Conservation (phyloP, 371 early-diverging fungal genomes). For the Mucor mucedo region DNA sequence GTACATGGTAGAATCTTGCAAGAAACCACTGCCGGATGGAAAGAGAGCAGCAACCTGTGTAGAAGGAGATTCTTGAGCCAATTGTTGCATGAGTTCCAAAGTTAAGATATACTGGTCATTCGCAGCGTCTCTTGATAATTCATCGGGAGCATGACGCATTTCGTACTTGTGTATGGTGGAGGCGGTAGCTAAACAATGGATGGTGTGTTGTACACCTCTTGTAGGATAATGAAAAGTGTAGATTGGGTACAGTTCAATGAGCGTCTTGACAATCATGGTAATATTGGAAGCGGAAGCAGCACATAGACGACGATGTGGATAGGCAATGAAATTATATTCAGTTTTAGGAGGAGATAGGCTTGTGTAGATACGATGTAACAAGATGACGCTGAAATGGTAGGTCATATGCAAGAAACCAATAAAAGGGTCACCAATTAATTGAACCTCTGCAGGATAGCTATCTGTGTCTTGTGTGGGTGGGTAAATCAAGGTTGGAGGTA, state of each 20-base stretch:
- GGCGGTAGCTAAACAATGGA: slow-evolving; percentile 47
- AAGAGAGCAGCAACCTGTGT: slow-evolving; percentile 11
- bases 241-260: slow-evolving; percentile 31
- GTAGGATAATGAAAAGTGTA: slow-evolving; percentile 39
- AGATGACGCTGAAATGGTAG: slow-evolving; percentile 79
- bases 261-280: slow-evolving; percentile 41
- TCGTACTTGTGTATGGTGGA: slow-evolving; percentile 46
- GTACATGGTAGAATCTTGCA: background rate
- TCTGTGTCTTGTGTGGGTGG: slow-evolving; percentile 38
- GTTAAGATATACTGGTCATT: slow-evolving; percentile 33
- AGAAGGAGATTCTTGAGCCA: slow-evolving; percentile 42
- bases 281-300: slow-evolving; percentile 50
- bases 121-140: slow-evolving; percentile 20
- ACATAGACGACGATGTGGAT: slow-evolving; percentile 43
- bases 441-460: slow-evolving; percentile 48
- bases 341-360: slow-evolving; percentile 33
- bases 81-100: slow-evolving; percentile 31
- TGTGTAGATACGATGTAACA: slow-evolving; percentile 80
- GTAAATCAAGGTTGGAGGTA: slow-evolving; percentile 53
- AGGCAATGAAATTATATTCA: slow-evolving; percentile 30
- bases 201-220: slow-evolving; percentile 49
- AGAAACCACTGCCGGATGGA: too few species aligned
- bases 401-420: slow-evolving; percentile 70
- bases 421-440: slow-evolving; percentile 46
- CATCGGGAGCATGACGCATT: slow-evolving; percentile 25